Evolutionary conservation across 208 protist genomes (phyloP), one percentile per base, ranked within the genome.

Genomic region (Leishmania gerbilli): DNA sequence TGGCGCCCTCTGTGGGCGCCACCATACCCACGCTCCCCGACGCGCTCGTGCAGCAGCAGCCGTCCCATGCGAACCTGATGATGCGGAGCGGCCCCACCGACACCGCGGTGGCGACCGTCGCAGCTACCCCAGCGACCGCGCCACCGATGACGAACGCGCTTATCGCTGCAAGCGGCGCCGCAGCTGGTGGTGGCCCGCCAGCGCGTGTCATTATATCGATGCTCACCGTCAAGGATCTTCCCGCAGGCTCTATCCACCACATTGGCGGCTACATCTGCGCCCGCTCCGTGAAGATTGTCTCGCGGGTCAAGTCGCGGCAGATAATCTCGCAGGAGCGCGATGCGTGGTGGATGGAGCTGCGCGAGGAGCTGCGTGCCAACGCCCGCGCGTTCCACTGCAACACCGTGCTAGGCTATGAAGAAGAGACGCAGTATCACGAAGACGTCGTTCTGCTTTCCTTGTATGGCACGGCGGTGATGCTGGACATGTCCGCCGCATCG

Each of bases 271-370:
- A 95, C 84, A 92, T 98, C 71, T 96, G 92, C 72, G 92, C 94
- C 13, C 89, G 93, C 67, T 97, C 94, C 6, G 93, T 98, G 56
- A 98, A 98, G 84, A 94, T 98, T 74, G 90, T 97, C 19, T 93
- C 93, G 37, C 89, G 94, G 60, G 82, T 93, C 58, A 97, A 97
- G 89, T 96, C 89, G 31, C 92, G 92, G 68, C 90, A 92, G 79
- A 87, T 94, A 62, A 94, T 98, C 53, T 92, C 91, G 49, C 94
- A 97, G 79, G 93, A 98, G 79, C 91, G 93, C 47, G 96, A 98
- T 76, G 89, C 89, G 77, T 98, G 96, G 95, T 98, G 96, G 95
- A 96, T 96, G 90, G 95, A 98, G 85, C 82, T 98, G 82, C 90
- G 96, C 45, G 90, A 98, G 80, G 95, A 98, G 86, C 90, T 98